Evolutionary conservation across 805 yeast genomes (phyloP).

Genomic region (Metschnikowia kunwiensis): DNA sequence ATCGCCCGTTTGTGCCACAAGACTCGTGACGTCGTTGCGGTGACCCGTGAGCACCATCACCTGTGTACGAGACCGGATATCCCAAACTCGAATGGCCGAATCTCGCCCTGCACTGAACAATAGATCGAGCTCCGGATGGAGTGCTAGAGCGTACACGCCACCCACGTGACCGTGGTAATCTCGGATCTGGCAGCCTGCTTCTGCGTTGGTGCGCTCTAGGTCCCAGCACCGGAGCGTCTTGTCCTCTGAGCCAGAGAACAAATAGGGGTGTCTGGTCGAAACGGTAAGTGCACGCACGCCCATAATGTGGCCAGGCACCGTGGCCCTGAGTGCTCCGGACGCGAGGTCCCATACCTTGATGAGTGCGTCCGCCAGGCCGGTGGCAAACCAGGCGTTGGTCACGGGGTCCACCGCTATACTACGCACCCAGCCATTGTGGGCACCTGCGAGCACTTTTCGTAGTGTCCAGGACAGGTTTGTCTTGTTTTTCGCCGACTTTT

Average conservation of each 20-base stretch:
- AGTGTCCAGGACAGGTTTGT: conserved; percentile 53
- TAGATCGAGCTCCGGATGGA: conserved; percentile 85
- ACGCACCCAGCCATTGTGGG: conserved; percentile 92
- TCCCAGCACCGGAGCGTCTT: conserved; percentile 95
- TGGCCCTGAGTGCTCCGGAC: conserved; percentile 60
- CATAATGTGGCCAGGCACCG: conserved; percentile 90
- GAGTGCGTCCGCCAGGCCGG: conserved; percentile 87
- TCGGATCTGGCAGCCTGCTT: conserved; percentile 52
- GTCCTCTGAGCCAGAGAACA: conserved; percentile 92
- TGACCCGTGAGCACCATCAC: conserved; percentile 83
- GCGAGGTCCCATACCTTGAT: conserved; percentile 92
- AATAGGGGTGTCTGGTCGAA: conserved; percentile 75
- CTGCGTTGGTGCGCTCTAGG: conserved; percentile 73
- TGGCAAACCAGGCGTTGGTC: conserved; percentile 83
- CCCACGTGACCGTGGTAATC: conserved; percentile 94
- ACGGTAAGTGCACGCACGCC: conserved; percentile 74
- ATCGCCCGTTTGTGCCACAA: conserved; percentile 64
- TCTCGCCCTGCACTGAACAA: conserved; percentile 89
- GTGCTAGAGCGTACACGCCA: conserved; percentile 76
- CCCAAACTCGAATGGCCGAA: conserved; percentile 87
- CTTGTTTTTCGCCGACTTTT: not conserved
- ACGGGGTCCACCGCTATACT: conserved; percentile 76
- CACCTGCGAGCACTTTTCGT: conserved; percentile 66
- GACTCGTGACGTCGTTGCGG: conserved; percentile 66
- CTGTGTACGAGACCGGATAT: conserved; percentile 73